Evolutionary conservation across 2,329 filamentous ascomycete genomes (phyloP), one percentile per base, ranked within the genome.

Genomic region (Fusarium sp.): DNA sequence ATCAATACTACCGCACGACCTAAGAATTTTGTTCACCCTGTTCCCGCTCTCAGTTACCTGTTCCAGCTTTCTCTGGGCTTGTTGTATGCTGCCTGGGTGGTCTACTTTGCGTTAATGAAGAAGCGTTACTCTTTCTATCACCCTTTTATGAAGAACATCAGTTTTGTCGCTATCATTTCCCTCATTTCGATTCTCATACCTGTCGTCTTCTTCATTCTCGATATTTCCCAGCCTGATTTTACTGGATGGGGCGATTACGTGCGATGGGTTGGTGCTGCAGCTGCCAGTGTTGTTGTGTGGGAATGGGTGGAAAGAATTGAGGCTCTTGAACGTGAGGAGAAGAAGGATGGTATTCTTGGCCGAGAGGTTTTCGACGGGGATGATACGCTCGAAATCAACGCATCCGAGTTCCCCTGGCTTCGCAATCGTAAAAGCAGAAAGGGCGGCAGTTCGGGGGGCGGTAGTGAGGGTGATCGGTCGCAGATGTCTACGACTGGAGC

Each of bases 301-400:
- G 95, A 98, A 80, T 98, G 95, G 95, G 95, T 98, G 5, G 95
- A 98, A 80, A 88, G 95, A 27, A 98, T 98, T 51, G 95, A 98
- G 79, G 93, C 94, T 0, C 81, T 97, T 66, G 95, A 98, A 82
- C 89, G 95, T 72, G 94, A 97, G 79, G 94, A 97, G 79, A 94
- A 95, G 81, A 97, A 97, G 80, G 94, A 97, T 74, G 95, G 95
- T 1, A 97, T 98, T 59, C 82, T 98, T 2, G 95, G 95, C 6
- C 86, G 95, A 69, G 95, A 98, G 77, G 90, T 98, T 0, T 97
- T 97, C 76, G 95, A 98, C 73, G 95, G 94, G 6, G 95, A 98
- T 75, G 95, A 97, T 77, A 97, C 96, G 91, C 85, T 97, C 40
- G 92, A 95, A 52, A 81, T 85, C 18, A 84, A 86, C 40, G 82